Conservation (phyloP, 768 basidiomycete species). For the Hygrophoropsis aurantiaca region DNA sequence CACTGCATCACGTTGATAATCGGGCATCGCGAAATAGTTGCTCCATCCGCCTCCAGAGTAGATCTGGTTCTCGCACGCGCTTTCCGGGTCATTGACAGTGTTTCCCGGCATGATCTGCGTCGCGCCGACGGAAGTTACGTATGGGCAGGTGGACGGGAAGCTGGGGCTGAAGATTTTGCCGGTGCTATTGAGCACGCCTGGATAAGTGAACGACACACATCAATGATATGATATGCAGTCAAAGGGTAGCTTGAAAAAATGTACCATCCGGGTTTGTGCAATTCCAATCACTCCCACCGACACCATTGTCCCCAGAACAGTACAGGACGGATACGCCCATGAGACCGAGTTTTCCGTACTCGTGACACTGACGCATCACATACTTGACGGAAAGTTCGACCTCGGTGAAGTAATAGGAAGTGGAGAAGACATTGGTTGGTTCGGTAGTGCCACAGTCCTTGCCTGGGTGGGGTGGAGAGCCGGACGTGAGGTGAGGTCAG, state of each 20-base stretch:
- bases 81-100: constrained; percentile 29
- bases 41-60: constrained; percentile 34
- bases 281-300: constrained; percentile 33
- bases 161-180: constrained; percentile 54
- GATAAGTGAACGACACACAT: neutral
- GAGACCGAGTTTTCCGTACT: constrained; percentile 40
- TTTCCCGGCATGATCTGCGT: constrained; percentile 36
- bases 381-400: constrained; percentile 28
- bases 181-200: constrained; percentile 25
- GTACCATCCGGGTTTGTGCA: constrained; percentile 36
- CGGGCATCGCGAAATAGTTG: constrained; percentile 37
- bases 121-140: constrained; percentile 41
- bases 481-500: constrained; percentile 30
- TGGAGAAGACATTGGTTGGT: constrained; percentile 33
- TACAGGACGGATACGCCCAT: constrained; percentile 41
- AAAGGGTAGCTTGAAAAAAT: neutral
- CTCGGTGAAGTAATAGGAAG: constrained; percentile 34
- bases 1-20: constrained; percentile 20
- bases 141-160: constrained; percentile 45
- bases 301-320: constrained; percentile 32
- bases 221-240: neutral
- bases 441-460: constrained; percentile 30
- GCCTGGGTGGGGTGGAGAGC: constrained; percentile 5
- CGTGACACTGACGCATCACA: constrained; percentile 34
- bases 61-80: constrained; percentile 37